A percentile compares a stretch with the other conserved stretches of the same genome.
These are phyloP conservation scores for Sugiyamaella sp. DNA, from an alignment of 1,139 yeast species.

Conservation along the genomic window DNA sequence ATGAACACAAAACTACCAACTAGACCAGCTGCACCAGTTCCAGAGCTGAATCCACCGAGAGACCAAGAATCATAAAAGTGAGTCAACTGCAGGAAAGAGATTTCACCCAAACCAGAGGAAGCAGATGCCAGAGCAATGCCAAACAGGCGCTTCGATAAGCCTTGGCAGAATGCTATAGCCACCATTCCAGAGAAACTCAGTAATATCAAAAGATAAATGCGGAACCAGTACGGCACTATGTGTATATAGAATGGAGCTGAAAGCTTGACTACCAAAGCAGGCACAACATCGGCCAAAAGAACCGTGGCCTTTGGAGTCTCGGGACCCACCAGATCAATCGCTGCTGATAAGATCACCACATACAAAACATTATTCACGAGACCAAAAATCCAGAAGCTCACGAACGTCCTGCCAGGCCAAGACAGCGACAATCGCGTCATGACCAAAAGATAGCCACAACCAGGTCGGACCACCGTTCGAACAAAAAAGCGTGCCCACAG, in stretches of 20 bases:
- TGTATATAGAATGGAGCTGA: constrained; percentile 82
- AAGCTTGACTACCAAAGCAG: constrained; percentile 73
- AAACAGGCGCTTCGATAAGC: constrained; percentile 49
- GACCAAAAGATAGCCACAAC: no score
- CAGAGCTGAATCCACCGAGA: constrained; percentile 86
- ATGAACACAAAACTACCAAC: constrained; percentile 69
- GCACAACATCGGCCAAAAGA: constrained; percentile 81
- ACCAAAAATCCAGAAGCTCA: constrained; percentile 76
- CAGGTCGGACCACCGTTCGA: no score
- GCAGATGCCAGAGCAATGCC: constrained; percentile 84
- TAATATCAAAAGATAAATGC: constrained; percentile 59
- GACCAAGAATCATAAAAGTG: constrained; percentile 59
- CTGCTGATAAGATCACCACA: constrained; percentile 90
- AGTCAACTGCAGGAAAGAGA: constrained; percentile 83
- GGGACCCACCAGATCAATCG: constrained; percentile 86
- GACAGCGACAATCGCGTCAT: constrained; percentile 8
- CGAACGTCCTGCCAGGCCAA: constrained; percentile 23
- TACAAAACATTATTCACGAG: constrained; percentile 84
- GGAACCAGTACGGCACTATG: constrained; percentile 54
- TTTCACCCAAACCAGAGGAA: constrained; percentile 89
- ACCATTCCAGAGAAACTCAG: constrained; percentile 80
- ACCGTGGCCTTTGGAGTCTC: constrained; percentile 84
- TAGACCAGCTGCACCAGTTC: constrained; percentile 95
- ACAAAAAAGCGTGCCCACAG: no score
- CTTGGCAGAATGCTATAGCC: constrained; percentile 54